Base-by-base conservation (phyloP, 208 protist genomes). In the Angomonas deanei region DNA sequence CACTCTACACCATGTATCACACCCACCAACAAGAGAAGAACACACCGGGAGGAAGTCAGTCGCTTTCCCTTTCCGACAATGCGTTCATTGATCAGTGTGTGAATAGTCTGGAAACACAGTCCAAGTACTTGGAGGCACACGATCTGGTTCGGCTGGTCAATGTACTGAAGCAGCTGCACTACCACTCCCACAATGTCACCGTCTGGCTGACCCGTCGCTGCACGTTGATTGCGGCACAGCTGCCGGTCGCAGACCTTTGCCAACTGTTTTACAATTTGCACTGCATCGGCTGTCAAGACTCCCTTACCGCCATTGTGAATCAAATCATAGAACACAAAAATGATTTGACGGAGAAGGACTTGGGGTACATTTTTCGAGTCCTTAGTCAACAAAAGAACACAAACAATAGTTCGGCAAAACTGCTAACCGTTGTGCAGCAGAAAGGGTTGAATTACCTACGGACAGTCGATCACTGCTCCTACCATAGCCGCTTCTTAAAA, bases 241-340 rank as follows among this genome's bases (percentile, higher is more conserved):
- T 93, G 10, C 66, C 69, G 3, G 34, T 28, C 0, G 61, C 42
- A 0, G 84, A 93, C 27, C 53, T 84, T 13, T 89, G 85, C 62
- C 58, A 68, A 21, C 74, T 91, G 3, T 91, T 84, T 57, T 85
- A 79, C 60, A 93, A 91, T 61, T 72, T 96, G 15, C 75, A 79
- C 47, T 87, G 77, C 48, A 68, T 96, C 30, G 59, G 83, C 55
- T 87, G 72, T 10, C 74, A 84, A 24, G 90, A 96, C 65, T 96
- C 90, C 0, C 70, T 91, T 26, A 68, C 78, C 33, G 64, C 90
- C 5, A 73, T 96, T 60, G 80, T 88, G 2, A 87, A 91, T 42
- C 78, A 64, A 42, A 73, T 96, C 50, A 53, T 80, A 3, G 31
- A 47, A 8, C 64, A 76, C 24, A 70, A 80, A 57, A 47, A 67